Percentiles rank a stretch among this genome's conserved stretches.
These are phyloP conservation scores for Calonectria henricotiae DNA, from an alignment of 2,329 filamentous ascomycete species.

Conservation along the genomic window DNA sequence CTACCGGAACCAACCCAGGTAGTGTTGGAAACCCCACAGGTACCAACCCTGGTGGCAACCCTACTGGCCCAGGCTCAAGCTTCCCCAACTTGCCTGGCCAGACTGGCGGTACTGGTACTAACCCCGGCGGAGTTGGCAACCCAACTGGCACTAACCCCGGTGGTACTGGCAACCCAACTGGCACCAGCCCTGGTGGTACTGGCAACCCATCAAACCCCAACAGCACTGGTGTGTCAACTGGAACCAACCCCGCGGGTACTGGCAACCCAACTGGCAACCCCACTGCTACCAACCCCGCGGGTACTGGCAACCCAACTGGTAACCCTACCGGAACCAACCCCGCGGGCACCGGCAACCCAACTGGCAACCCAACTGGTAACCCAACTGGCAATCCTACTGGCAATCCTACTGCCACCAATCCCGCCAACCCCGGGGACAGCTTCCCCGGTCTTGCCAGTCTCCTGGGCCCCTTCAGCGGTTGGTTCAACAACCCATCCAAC, in stretches of 20 bases:
- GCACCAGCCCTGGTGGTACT: neutral
- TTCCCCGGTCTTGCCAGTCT: conserved; percentile 1
- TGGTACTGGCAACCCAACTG: neutral
- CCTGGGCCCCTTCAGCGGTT: neutral
- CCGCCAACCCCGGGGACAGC: neutral
- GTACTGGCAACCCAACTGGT: conserved; percentile 1
- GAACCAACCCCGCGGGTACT: neutral
- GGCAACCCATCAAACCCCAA: neutral
- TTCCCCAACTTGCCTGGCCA: neutral
- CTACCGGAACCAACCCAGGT: neutral
- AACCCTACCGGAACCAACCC: neutral
- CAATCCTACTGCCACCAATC: conserved; percentile 7
- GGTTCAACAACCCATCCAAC: neutral
- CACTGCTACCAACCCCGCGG: neutral
- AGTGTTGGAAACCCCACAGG: neutral
- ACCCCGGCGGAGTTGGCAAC: neutral
- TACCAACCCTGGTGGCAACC: neutral
- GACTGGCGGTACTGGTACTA: neutral
- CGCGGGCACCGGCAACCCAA: neutral
- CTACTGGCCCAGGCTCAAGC: neutral
- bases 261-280: neutral
- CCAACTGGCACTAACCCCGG: neutral
- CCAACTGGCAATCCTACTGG: neutral
- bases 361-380: conserved; percentile 9
- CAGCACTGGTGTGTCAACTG: neutral